A percentile compares a stretch with the other conserved stretches of the same genome.
Evolutionary conservation across 1,284 basidiomycete genomes (phyloP).

Genomic region (Microbotryomycetes sp.): DNA sequence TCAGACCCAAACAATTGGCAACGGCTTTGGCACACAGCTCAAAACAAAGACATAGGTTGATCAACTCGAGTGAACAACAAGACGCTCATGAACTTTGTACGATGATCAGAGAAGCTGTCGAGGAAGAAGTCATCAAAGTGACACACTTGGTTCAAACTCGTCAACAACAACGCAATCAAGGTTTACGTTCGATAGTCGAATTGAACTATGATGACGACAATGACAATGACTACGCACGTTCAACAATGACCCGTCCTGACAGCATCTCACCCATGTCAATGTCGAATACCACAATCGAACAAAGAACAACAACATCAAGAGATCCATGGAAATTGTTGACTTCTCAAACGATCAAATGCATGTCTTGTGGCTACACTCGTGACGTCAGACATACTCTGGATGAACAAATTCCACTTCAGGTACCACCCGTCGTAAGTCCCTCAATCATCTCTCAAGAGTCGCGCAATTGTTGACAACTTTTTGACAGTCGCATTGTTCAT

Average conservation of each 20-base stretch:
- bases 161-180: not conserved
- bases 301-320: not conserved
- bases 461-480: too few relatives aligned
- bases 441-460: not conserved
- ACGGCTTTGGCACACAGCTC: conserved; percentile 56
- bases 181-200: not conserved
- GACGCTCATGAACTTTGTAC: conserved; percentile 95
- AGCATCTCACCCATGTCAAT: too few relatives aligned
- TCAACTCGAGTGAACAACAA: conserved; percentile 82
- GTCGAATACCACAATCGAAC: not conserved
- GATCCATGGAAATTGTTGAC: conserved; percentile 66
- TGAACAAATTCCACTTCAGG: conserved; percentile 69
- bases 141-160: conserved; percentile 46
- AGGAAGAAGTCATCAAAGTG: conserved; percentile 63
- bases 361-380: conserved; percentile 76
- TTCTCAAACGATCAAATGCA: conserved; percentile 71
- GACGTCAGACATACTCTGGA: conserved; percentile 80
- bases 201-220: not conserved
- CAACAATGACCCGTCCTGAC: not conserved
- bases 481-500: conserved; percentile 50
- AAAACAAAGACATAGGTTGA: conserved; percentile 53
- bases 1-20: conserved; percentile 66
- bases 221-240: conserved; percentile 4
- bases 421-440: conserved; percentile 51
- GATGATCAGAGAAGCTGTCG: conserved; percentile 76